Base-by-base conservation (phyloP, 2,329 filamentous ascomycete genomes). In the Scolecobasidium constrictum region DNA sequence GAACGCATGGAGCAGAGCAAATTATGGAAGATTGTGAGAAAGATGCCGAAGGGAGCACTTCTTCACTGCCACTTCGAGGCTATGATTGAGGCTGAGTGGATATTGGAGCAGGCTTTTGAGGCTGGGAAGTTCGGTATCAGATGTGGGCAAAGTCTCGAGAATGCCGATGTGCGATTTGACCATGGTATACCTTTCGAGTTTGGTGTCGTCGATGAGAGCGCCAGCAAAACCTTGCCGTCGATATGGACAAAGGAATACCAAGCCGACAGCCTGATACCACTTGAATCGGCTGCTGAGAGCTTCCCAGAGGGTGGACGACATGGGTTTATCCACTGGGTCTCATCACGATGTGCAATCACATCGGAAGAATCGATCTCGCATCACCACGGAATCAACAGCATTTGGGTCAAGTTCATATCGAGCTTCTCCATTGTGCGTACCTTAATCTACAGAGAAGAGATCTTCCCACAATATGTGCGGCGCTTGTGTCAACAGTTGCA, bases 51-150 rank as follows among this genome's bases (percentile, higher is more conserved):
- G 60, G 92, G 90, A 11, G 73, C 81, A 6, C 68, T 94, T 21
- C 65, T 94, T 47, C 88, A 96, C 65, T 86, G 86, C 35, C 88
- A 96, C 61, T 68, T 93, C 56, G 85, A 93, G 60, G 86, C 88
- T 52, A 93, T 93, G 79, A 83, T 94, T 39, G 83, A 94, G 58
- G 78, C 87, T 49, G 82, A 86, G 56, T 93, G 78, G 66, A 65
- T 94, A 5, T 72, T 94, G 31, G 73, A 80, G 4, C 71, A 82
- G 52, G 75, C 85, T 2, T 70, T 96, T 48, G 66, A 69, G 9
- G 81, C 78, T 0, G 76, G 80, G 0, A 85, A 85, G 2, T 81
- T 94, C 54, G 81, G 85, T 60, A 75, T 94, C 46, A 62, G 61
- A 16, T 73, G 78, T 12, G 66, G 75, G 28, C 64, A 64, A 2